Evolutionary conservation across 306 rosid genomes (phyloP).

Genomic region (Citrullus amarus): DNA sequence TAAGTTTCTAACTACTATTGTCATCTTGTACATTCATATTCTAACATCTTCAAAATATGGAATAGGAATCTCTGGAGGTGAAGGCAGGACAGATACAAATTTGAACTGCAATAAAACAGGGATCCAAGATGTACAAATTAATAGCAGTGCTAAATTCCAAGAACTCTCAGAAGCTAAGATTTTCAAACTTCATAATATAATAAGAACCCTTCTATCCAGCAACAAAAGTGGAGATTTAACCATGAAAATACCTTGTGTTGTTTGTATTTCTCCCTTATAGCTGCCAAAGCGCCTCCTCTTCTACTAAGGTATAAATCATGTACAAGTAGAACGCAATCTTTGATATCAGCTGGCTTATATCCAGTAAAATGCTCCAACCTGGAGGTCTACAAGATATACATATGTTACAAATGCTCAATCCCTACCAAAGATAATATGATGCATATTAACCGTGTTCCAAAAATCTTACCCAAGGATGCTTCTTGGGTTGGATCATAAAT

Average conservation of each 20-base stretch:
- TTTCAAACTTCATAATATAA: neutral
- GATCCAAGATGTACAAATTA: neutral
- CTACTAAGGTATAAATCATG: constrained; percentile 70
- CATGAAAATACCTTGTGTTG: constrained; percentile 51
- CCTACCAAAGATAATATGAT: neutral
- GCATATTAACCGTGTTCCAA: neutral
- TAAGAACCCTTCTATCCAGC: neutral
- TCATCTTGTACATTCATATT: constrained; percentile 1
- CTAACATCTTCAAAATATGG: constrained; percentile 35
- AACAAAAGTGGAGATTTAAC: neutral
- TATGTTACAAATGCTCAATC: constrained; percentile 10
- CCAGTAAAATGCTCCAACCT: constrained; percentile 32
- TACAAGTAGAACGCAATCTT: constrained; percentile 44
- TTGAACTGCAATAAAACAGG: constrained; percentile 43
- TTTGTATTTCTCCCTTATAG: constrained; percentile 76
- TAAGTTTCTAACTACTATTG: constrained; percentile 4
- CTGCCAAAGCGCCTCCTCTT: constrained; percentile 51
- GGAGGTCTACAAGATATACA: constrained; percentile 30
- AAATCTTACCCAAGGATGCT: constrained; percentile 69
- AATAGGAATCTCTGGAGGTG: constrained; percentile 62
- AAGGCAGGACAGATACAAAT: constrained; percentile 48
- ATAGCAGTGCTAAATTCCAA: neutral
- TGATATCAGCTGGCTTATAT: constrained; percentile 53
- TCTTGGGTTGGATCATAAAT: constrained; percentile 37
- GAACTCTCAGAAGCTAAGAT: neutral